Percentiles rank a stretch among this genome's conserved stretches.
Evolutionary conservation across 2,329 filamentous ascomycete genomes (phyloP).

Genomic region (Colletotrichum nymphaeae): DNA sequence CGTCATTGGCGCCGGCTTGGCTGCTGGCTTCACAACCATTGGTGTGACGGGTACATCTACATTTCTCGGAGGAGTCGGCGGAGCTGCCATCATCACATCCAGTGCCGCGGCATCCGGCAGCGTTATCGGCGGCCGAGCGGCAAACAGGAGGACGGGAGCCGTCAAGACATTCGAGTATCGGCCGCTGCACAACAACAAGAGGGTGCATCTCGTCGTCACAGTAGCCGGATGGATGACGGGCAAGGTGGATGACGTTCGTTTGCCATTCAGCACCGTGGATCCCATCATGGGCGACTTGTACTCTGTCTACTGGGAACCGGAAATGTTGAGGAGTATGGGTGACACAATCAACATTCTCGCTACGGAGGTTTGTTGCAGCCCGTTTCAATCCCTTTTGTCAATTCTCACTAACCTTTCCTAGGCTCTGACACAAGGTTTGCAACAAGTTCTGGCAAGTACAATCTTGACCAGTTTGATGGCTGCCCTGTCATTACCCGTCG

Average conservation of each 20-base stretch:
- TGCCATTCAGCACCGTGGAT: constrained; percentile 96
- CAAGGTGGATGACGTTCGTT: constrained; percentile 93
- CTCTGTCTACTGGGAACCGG: constrained; percentile 96
- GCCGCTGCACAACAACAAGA: constrained; percentile 96
- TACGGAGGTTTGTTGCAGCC: constrained; percentile 80
- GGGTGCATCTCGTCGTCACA: constrained; percentile 94
- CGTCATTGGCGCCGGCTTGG: constrained; percentile 92
- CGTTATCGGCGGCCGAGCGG: constrained; percentile 86
- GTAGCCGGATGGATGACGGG: constrained; percentile 99
- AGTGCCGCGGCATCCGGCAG: constrained; percentile 87
- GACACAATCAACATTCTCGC: constrained; percentile 98
- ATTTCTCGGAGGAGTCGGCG: constrained; percentile 91
- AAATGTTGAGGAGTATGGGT: constrained; percentile 98
- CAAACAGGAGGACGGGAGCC: constrained; percentile 87
- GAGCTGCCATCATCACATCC: constrained; percentile 93
- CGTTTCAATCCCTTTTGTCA: neutral
- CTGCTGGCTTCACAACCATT: constrained; percentile 94
- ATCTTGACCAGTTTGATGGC: constrained; percentile 92
- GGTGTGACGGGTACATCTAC: constrained; percentile 89
- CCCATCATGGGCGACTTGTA: constrained; percentile 99
- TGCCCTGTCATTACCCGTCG: constrained; percentile 89
- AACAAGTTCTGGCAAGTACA: constrained; percentile 93
- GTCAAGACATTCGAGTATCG: constrained; percentile 98
- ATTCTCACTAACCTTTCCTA: constrained; percentile 51
- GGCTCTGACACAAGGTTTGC: constrained; percentile 95